phyloP scores from a whole-genome alignment of 257 asterid species.

The Solanum sejunctum region DNA sequence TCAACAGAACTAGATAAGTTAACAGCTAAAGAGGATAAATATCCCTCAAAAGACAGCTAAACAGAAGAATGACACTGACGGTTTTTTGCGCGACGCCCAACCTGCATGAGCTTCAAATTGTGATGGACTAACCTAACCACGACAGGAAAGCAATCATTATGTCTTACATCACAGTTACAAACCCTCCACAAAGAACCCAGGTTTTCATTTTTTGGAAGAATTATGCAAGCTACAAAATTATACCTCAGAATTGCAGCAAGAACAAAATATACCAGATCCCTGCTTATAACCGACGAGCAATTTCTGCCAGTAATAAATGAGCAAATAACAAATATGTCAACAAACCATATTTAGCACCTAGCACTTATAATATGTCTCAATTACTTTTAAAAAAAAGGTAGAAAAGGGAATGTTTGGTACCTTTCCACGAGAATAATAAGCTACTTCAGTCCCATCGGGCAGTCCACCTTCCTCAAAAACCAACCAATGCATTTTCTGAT shows the following conservation, averaged over 20 bases:
- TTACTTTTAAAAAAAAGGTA: neutral
- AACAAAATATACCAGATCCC: constrained; percentile 80
- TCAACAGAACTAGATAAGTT: neutral
- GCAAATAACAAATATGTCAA: constrained; percentile 5
- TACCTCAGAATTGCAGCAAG: constrained; percentile 89
- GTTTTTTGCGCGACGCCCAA: constrained; percentile 93
- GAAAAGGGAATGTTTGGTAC: constrained; percentile 13
- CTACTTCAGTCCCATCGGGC: constrained; percentile 91
- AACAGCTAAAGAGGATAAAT: constrained; percentile 1
- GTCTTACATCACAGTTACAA: neutral
- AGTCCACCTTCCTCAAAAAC: constrained; percentile 85
- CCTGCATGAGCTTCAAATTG: constrained; percentile 99
- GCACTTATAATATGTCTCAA: neutral
- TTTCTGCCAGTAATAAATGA: constrained; percentile 36
- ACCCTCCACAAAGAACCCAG: constrained; percentile 2
- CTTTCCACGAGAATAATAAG: constrained; percentile 90
- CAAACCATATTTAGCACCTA: neutral
- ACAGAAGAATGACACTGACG: constrained; percentile 44
- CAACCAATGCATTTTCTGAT: constrained; percentile 86
- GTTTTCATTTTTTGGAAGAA: neutral
- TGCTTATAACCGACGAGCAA: constrained; percentile 77
- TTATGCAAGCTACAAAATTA: constrained; percentile 1
- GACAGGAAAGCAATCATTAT: constrained; percentile 1
- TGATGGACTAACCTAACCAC: constrained; percentile 90
- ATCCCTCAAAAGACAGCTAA: neutral